Evolutionary conservation across 2,329 filamentous ascomycete species (phyloP).

Genomic region (Beauveria sp.): DNA sequence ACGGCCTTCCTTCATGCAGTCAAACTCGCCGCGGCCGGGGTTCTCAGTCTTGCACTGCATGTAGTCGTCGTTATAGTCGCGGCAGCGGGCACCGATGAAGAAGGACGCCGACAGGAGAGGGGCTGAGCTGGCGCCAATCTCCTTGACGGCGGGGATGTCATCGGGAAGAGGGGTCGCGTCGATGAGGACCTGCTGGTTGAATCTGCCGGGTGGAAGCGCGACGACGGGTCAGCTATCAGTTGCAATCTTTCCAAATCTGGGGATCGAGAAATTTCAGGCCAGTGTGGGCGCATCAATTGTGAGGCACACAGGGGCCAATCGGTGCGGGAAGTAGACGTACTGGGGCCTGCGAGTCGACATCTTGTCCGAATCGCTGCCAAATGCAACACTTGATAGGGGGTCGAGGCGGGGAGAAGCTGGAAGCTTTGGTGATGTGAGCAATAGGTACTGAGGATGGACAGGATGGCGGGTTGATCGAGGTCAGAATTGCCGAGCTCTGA

Average conservation of each 20-base stretch:
- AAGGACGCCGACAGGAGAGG: constrained; percentile 86
- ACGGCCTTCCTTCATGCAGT: constrained; percentile 93
- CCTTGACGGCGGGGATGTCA: constrained; percentile 84
- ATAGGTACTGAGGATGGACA: constrained; percentile 20
- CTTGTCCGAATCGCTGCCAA: constrained; percentile 24
- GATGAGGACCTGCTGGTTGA: constrained; percentile 88
- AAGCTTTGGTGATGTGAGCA: constrained; percentile 18
- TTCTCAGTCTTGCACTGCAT: constrained; percentile 99
- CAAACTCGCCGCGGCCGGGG: constrained; percentile 81
- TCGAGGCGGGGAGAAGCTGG: constrained; percentile 18
- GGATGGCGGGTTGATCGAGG: constrained; percentile 25
- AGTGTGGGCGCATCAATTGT: constrained; percentile 16
- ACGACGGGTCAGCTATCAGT: constrained; percentile 18
- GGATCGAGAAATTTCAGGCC: background rate
- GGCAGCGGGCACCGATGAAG: constrained; percentile 96
- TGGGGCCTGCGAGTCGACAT: constrained; percentile 37
- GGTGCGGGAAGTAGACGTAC: constrained; percentile 25
- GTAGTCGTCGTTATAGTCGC: constrained; percentile 94
- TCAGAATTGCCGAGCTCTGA: constrained; percentile 32
- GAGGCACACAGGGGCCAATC: background rate
- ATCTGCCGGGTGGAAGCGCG: constrained; percentile 47
- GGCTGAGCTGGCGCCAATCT: constrained; percentile 88
- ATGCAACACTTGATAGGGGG: constrained; percentile 16
- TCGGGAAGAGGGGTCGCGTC: constrained; percentile 94
- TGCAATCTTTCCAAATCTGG: background rate